Base-by-base conservation (phyloP, 257 asterid genomes). In the Petrea volubilis region DNA sequence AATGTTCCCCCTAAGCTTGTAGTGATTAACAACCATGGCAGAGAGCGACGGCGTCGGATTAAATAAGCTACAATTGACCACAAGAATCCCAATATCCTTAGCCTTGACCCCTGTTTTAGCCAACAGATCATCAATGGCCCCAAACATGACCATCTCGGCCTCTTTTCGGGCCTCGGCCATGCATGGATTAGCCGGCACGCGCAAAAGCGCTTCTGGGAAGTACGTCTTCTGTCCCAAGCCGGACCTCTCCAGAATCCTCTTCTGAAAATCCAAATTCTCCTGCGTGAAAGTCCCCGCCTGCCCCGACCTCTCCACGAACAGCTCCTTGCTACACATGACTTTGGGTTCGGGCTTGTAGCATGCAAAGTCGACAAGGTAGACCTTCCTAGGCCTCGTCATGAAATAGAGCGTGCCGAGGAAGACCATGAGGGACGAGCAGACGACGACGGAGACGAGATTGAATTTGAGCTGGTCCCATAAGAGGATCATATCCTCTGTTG, bases 191-290 rank as follows among this genome's bases (percentile, higher is more conserved):
- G 89, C 85, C 0, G 93, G 97, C 4, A 78, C 74, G 1, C 76
- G 70, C 52, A 88, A 49, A 0, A 90, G 56, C 0, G 96, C 80
- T 6, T 79, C 86, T 0, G 97, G 96, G 60, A 88, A 78, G 69
- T 86, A 88, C 0, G 97, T 88, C 75, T 90, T 88, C 68, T 90
- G 82, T 0, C 97, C 97, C 20, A 90, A 61, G 7, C 97, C 97
- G 0, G 97, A 90, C 36, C 96, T 68, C 9, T 88, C 96, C 15
- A 88, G 20, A 2, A 90, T 83, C 68, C 70, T 79, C 81, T 75
- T 88, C 63, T 88, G 97, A 24, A 90, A 86, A 0, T 81, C 80
- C 21, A 88, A 24, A 27, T 83, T 88, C 56, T 83, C 91, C n/a
- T 74, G 82, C 0, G 84, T 88, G 36, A 88, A 90, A 10, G 1